phyloP scores from a whole-genome alignment of 331 rosid species.

The Pyrus hybrid region DNA sequence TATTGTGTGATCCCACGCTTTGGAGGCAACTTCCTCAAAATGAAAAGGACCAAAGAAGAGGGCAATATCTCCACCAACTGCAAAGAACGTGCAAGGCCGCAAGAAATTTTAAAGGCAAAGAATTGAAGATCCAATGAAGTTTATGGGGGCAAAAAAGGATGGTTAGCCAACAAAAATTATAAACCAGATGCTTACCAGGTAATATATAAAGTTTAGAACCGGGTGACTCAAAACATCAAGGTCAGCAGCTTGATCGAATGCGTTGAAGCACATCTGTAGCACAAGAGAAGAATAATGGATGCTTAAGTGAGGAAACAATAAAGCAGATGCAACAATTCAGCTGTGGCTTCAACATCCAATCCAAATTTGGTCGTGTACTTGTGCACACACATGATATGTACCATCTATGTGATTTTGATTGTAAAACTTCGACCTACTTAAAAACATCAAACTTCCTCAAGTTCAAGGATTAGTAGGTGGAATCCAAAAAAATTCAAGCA shows the following conservation, averaged over 20 bases:
- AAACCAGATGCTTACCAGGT: constrained; percentile 51
- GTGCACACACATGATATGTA: neutral
- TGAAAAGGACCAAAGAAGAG: constrained; percentile 82
- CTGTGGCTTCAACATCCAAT: neutral
- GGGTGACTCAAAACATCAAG: constrained; percentile 97
- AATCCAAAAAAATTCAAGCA: constrained; percentile 6
- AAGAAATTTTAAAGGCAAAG: neutral
- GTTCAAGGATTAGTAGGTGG: neutral
- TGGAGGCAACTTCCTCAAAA: constrained; percentile 94
- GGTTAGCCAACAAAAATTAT: neutral
- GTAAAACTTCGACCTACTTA: neutral
- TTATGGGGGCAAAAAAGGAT: too few relatives aligned
- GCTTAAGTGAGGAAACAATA: neutral
- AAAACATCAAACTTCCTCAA: neutral
- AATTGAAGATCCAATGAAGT: neutral
- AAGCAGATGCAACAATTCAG: neutral
- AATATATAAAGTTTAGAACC: constrained; percentile 72
- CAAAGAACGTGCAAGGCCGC: neutral
- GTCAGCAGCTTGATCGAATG: constrained; percentile 71
- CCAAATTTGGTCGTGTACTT: neutral
- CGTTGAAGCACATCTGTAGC: constrained; percentile 78
- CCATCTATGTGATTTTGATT: neutral
- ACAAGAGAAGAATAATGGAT: constrained; percentile 11
- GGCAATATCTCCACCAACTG: constrained; percentile 94
- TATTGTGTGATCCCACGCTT: constrained; percentile 95